Conservation (phyloP, 1,139 yeast species). For the Diutina rugosa region DNA sequence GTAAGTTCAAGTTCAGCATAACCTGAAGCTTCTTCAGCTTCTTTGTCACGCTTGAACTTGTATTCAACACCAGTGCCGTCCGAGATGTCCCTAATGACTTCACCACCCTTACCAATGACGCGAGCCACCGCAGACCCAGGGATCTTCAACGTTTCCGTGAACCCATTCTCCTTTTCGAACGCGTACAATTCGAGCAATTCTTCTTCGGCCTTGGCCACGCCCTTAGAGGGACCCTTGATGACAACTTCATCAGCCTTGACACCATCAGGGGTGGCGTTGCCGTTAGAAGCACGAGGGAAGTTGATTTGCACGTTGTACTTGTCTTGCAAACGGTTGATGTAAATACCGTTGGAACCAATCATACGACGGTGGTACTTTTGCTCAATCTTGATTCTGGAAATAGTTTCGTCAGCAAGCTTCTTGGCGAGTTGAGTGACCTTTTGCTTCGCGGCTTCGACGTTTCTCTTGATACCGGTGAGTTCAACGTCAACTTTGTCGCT, state of each 20-base stretch:
- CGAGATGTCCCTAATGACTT: conserved; percentile 68
- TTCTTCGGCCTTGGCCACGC: conserved; percentile 74
- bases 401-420: conserved; percentile 74
- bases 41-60: conserved; percentile 40
- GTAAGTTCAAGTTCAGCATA: conserved; percentile 53
- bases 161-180: conserved; percentile 82
- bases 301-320: conserved; percentile 75
- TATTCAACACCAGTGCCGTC: conserved; percentile 73
- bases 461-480: conserved; percentile 67
- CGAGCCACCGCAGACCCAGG: conserved; percentile 67
- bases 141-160: conserved; percentile 45
- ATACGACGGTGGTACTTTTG: conserved; percentile 67
- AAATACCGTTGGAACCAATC: conserved; percentile 76
- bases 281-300: conserved; percentile 37
- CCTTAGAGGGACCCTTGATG: conserved; percentile 84
- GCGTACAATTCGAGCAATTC: conserved; percentile 77
- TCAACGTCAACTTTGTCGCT: conserved; percentile 37
- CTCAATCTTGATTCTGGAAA: conserved; percentile 57
- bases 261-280: conserved; percentile 15
- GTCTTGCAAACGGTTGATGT: conserved; percentile 77
- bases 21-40: conserved; percentile 21
- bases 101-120: conserved; percentile 86
- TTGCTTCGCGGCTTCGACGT: conserved; percentile 62
- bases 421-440: conserved; percentile 48
- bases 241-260: conserved; percentile 49